phyloP scores from a whole-genome alignment of 495 filamentous ascomycete genomes.

The Cercophora sp. region DNA sequence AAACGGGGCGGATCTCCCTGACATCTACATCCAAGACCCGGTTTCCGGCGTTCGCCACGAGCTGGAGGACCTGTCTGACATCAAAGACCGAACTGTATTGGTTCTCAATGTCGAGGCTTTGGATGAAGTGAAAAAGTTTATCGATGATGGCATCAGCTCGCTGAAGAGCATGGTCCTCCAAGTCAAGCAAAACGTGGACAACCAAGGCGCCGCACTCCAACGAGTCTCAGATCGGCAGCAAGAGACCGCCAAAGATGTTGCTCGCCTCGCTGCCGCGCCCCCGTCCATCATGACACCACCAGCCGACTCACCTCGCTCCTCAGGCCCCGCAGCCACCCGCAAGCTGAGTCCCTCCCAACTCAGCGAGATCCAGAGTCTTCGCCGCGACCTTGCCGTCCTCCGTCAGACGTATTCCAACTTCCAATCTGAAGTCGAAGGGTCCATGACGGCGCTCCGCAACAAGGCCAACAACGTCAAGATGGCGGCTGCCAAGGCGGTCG shows the following conservation, averaged over 20 bases:
- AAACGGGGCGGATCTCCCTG: constrained; percentile 87
- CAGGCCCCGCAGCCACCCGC: constrained; percentile 17
- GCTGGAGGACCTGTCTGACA: constrained; percentile 88
- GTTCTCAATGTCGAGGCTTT: constrained; percentile 92
- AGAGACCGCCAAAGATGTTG: constrained; percentile 86
- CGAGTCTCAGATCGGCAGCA: constrained; percentile 89
- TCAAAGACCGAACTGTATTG: constrained; percentile 91
- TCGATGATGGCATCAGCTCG: constrained; percentile 86
- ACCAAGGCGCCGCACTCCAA: constrained; percentile 74
- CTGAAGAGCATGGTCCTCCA: constrained; percentile 76
- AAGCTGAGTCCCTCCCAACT: constrained; percentile 52
- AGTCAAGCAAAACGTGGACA: constrained; percentile 71
- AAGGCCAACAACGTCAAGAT: constrained; percentile 79
- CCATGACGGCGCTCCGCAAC: constrained; percentile 74
- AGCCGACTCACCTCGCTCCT: constrained; percentile 31
- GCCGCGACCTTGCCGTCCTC: constrained; percentile 86
- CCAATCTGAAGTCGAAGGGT: constrained; percentile 78
- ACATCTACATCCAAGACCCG: constrained; percentile 96
- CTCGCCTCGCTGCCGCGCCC: constrained; percentile 68
- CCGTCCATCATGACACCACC: constrained; percentile 39
- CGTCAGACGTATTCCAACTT: constrained; percentile 92
- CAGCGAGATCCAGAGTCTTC: constrained; percentile 72
- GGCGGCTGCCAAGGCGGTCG: constrained; percentile 61
- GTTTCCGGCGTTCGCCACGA: constrained; percentile 93
- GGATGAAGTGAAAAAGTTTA: constrained; percentile 93